Evolutionary conservation across 2,329 filamentous ascomycete species (phyloP).

Genomic region (Cercospora brassicicola): DNA sequence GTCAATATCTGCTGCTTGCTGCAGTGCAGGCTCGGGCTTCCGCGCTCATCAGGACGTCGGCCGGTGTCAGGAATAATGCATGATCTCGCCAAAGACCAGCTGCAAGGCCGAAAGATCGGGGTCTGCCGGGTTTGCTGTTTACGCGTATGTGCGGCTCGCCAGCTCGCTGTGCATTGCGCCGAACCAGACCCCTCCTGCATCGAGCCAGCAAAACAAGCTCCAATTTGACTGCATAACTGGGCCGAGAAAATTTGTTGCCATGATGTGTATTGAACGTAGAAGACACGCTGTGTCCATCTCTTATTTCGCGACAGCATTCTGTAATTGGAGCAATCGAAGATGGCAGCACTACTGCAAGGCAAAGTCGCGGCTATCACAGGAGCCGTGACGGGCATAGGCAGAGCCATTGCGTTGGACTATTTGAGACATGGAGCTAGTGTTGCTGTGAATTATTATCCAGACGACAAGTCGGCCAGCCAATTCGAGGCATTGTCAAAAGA

Average conservation of each 20-base stretch:
- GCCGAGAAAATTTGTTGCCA: constrained; percentile 5
- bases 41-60: neutral
- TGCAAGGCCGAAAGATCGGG: neutral
- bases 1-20: constrained; percentile 1
- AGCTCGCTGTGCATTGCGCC: constrained; percentile 18
- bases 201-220: constrained; percentile 6
- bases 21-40: constrained; percentile 5
- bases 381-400: constrained; percentile 81
- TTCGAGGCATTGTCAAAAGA: constrained; percentile 52
- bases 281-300: constrained; percentile 8
- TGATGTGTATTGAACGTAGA: constrained; percentile 11
- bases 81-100: neutral
- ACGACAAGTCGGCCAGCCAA: constrained; percentile 50
- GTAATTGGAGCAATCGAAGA: neutral
- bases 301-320: neutral
- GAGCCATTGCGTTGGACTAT: constrained; percentile 79
- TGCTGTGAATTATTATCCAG: constrained; percentile 74
- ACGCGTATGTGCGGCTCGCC: constrained; percentile 1
- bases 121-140: neutral
- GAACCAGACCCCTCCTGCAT: constrained; percentile 12
- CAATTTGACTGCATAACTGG: neutral
- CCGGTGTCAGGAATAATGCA: neutral
- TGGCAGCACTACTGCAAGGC: constrained; percentile 57
- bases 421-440: constrained; percentile 75
- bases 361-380: constrained; percentile 87